Evolutionary conservation across 1,139 yeast genomes (phyloP).

Genomic region (Diutina pseudorugosa): DNA sequence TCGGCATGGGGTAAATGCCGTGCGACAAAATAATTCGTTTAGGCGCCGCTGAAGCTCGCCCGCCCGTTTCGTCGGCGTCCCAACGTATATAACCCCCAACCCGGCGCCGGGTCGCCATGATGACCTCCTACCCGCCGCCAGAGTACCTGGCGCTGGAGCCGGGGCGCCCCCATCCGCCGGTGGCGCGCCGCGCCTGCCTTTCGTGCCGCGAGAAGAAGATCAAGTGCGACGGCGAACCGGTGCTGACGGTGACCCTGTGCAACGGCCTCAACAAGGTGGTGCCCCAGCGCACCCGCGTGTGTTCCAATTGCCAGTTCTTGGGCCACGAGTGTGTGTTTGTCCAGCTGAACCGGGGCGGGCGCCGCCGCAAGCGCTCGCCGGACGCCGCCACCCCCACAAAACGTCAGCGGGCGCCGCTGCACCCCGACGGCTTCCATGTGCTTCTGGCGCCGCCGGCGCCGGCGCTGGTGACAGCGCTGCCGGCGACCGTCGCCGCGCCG

Average conservation of each 20-base stretch:
- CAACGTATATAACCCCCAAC: background rate
- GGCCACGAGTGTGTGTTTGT: conserved; percentile 46
- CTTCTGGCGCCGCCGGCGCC: conserved; percentile 2
- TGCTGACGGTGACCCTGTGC: conserved; percentile 11
- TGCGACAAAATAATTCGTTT: background rate
- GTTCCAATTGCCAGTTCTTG: conserved; percentile 40
- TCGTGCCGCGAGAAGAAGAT: conserved; percentile 52
- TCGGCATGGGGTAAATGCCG: background rate
- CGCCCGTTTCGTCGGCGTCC: too few species aligned
- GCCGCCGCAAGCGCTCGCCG: conserved; percentile 24
- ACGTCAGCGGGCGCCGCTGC: background rate
- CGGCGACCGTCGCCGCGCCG: too few species aligned
- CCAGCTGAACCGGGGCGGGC: conserved; percentile 47
- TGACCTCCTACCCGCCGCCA: background rate
- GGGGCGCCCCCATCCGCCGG: conserved; percentile 15
- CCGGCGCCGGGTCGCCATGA: background rate
- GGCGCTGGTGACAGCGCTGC: conserved; percentile 5
- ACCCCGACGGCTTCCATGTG: background rate
- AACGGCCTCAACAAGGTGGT: conserved; percentile 5
- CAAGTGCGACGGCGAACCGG: conserved; percentile 50
- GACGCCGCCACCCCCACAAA: background rate
- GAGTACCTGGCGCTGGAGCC: background rate
- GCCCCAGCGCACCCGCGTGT: conserved; percentile 12
- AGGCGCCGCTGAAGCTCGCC: background rate
- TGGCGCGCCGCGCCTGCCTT: conserved; percentile 49